These are phyloP conservation scores for Lolium rigidum DNA, from an alignment of 176 grass and related monocot species.

Conservation along the genomic window DNA sequence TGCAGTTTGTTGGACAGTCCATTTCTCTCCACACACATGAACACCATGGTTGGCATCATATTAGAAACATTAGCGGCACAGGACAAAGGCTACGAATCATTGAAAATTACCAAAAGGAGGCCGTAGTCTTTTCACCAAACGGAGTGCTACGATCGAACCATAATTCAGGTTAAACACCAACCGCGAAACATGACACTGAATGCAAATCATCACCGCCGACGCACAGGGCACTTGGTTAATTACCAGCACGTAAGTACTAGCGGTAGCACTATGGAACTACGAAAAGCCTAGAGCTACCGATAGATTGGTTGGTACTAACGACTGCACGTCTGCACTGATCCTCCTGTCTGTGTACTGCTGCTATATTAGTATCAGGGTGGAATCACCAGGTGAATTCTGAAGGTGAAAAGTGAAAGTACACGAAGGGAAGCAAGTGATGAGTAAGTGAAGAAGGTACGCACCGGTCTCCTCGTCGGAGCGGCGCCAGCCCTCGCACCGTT, in stretches of 20 bases:
- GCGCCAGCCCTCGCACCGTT: conserved; percentile 72
- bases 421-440: neutral
- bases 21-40: neutral
- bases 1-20: neutral
- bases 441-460: conserved; percentile 19
- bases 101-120: conserved; percentile 8
- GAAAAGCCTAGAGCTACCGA: neutral
- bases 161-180: conserved; percentile 42
- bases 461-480: conserved; percentile 67
- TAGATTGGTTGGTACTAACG: neutral
- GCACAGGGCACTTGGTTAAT: conserved; percentile 19
- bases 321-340: neutral
- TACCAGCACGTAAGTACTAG: neutral
- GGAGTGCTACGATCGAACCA: conserved; percentile 1
- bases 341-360: neutral
- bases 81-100: conserved; percentile 40
- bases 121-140: conserved; percentile 46
- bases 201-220: conserved; percentile 13
- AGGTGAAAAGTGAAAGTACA: neutral
- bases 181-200: conserved; percentile 23
- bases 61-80: neutral
- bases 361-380: neutral
- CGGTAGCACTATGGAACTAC: neutral
- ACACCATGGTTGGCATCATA: neutral
- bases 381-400: conserved; percentile 2